Base-by-base conservation (phyloP, 768 basidiomycete species). In the Atractiella rhizophila region DNA sequence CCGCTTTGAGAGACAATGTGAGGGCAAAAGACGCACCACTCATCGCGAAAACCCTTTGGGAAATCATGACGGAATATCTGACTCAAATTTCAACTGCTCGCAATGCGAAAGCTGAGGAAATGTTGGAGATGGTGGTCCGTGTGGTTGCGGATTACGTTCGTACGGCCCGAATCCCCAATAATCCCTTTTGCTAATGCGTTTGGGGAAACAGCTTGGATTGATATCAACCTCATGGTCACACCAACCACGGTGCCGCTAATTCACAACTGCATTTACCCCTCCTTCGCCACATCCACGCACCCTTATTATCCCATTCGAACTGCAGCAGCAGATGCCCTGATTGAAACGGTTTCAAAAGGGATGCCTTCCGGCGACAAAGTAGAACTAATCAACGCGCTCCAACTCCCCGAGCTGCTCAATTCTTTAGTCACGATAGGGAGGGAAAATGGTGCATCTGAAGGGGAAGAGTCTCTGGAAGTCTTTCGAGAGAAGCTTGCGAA, bases 161-260 rank as follows among this genome's bases (percentile, higher is more conserved):
- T 18, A 6, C 32, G 10, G 20, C 19, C 32, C 27, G 21, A 26
- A 10, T 15, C 16, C 35, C n/a, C 5, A 13, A 18, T 16, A n/a
- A 19, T 27, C 11, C 10, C 28, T n/a, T 12, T 8, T 20, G 36
- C 54, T 54, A 43, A 53, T 28, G n/a, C 24, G 8, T 20, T 6
- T 31, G n/a, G 15, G 20, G 15, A 20, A 18, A 1, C 51, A 91
- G 88, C 83, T 12, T 98, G 91, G 91, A 77, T 96, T 50, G 91
- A 98, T 54, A 86, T 98, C 50, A 83, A 82, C 54, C 64, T 96
- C 47, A 85, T 91, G 11, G 76, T 98, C 44, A 94, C 86, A 2
- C 80, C 78, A 11, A 70, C 68, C 12, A 82, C 86, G 2, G 70
- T 96, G 26, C 73, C 76, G 5, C 62, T 96, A 27, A 66, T 91